Evolutionary conservation across 306 rosid genomes (phyloP).

Genomic region (Fragaria ananassa): DNA sequence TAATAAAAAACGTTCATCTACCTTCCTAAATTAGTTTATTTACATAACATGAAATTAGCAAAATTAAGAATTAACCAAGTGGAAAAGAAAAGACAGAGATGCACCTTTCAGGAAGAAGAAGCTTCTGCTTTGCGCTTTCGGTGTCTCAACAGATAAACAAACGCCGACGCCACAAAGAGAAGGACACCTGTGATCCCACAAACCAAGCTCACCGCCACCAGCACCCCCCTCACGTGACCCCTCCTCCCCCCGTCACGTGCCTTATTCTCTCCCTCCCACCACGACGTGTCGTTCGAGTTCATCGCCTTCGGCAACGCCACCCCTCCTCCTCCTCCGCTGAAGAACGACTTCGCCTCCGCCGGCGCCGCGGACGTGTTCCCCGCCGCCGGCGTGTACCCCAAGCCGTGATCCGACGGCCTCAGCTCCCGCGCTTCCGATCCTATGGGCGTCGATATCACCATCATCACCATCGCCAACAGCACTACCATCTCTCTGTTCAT

Average conservation of each 20-base stretch:
- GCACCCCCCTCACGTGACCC: constrained; percentile 35
- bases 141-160: constrained; percentile 42
- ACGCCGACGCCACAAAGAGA: constrained; percentile 52
- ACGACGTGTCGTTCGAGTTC: constrained; percentile 45
- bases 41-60: too few species aligned
- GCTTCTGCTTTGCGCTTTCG: neutral
- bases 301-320: constrained; percentile 40
- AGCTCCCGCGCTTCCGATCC: constrained; percentile 45
- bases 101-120: too few species aligned
- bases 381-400: constrained; percentile 33
- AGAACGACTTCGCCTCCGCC: constrained; percentile 59
- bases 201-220: constrained; percentile 59
- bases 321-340: constrained; percentile 33
- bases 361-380: constrained; percentile 31
- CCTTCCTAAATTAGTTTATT: too few species aligned
- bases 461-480: constrained; percentile 8
- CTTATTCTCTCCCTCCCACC: constrained; percentile 26
- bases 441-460: constrained; percentile 19
- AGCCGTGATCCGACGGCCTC: constrained; percentile 84
- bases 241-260: neutral
- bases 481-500: constrained; percentile 8
- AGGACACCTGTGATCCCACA: constrained; percentile 80
- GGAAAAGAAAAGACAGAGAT: too few species aligned
- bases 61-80: too few species aligned
- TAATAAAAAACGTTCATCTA: too few species aligned